Conservation (phyloP, 352 stramenopile species). For the Vaucheria bursata region DNA sequence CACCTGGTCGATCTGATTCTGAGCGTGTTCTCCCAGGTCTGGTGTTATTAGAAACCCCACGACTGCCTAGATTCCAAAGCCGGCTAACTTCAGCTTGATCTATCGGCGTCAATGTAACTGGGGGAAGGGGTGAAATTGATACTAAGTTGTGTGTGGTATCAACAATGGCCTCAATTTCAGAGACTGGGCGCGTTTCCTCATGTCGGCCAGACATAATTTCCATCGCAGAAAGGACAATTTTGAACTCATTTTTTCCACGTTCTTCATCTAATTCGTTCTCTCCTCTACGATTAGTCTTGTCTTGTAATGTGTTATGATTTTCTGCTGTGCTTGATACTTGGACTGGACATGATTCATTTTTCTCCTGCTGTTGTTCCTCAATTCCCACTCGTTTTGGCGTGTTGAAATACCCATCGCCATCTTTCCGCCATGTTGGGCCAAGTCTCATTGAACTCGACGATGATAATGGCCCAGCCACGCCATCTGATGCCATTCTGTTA, state of each 20-base stretch:
- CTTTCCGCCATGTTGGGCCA: background rate
- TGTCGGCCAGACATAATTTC: slow-evolving; percentile 19
- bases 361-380: background rate
- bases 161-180: slow-evolving; percentile 15
- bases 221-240: slow-evolving; percentile 7
- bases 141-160: slow-evolving; percentile 21
- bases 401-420: background rate
- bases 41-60: no score
- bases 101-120: slow-evolving; percentile 13
- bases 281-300: background rate
- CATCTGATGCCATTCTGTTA: background rate
- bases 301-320: background rate
- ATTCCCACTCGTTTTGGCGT: background rate
- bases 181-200: slow-evolving; percentile 12
- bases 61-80: background rate
- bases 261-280: no score
- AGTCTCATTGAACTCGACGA: background rate
- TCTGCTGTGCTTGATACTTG: background rate
- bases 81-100: slow-evolving; percentile 19
- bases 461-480: background rate
- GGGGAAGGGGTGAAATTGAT: slow-evolving; percentile 25
- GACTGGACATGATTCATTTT: no score
- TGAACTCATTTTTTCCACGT: no score
- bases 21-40: no score
- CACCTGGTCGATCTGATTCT: no score